A percentile compares a stretch with the other conserved stretches of the same genome.
Evolutionary conservation across 495 filamentous ascomycete genomes (phyloP).

Genomic region (Penicillium simplicissimum): DNA sequence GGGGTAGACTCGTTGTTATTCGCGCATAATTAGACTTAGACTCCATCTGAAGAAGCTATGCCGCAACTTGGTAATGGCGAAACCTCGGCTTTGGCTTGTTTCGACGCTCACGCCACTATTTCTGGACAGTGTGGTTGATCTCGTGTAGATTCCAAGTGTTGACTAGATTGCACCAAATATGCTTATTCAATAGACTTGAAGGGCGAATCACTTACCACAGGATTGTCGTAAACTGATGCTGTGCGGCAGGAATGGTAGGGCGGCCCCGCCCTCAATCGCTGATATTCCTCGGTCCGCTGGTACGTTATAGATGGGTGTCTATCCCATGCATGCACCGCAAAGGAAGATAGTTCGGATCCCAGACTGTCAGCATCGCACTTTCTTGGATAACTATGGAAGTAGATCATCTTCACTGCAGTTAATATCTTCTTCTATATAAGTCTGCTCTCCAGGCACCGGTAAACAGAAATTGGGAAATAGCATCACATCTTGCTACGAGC

Average conservation of each 20-base stretch:
- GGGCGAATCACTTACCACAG: neutral
- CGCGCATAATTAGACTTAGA: neutral
- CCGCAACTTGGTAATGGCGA: neutral
- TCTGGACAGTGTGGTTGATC: neutral
- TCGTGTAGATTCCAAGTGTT: neutral
- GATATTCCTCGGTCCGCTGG: conserved; percentile 20
- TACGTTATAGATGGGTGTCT: neutral
- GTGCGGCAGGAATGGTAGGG: neutral
- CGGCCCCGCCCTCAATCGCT: conserved; percentile 12
- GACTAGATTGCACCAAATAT: neutral
- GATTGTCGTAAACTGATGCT: neutral
- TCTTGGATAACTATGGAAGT: neutral
- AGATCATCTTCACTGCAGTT: neutral
- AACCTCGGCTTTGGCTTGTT: conserved; percentile 16
- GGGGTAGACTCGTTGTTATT: neutral
- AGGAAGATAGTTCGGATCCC: neutral
- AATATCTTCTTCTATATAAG: neutral
- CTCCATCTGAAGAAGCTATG: neutral
- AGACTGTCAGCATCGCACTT: neutral
- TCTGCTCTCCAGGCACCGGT: neutral
- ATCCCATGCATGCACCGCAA: neutral
- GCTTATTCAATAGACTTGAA: neutral
- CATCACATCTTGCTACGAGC: neutral
- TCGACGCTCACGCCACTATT: conserved; percentile 12
- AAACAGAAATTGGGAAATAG: neutral